These are phyloP conservation scores for Chrysanthemum seticuspe DNA, from an alignment of 129 eudicot species.

Conservation along the genomic window DNA sequence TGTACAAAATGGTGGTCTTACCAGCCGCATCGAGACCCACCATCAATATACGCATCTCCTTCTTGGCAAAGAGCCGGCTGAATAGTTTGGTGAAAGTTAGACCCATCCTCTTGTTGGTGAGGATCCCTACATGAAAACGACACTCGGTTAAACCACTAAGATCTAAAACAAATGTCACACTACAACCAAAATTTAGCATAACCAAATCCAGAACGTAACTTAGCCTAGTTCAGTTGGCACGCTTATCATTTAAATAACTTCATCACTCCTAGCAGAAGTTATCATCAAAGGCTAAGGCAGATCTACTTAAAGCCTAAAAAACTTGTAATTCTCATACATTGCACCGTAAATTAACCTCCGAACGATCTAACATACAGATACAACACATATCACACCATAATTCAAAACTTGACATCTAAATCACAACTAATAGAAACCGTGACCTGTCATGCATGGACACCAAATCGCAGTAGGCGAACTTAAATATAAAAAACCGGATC, in stretches of 20 bases:
- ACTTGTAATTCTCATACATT: not conserved
- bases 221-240: too few species aligned
- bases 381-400: too few species aligned
- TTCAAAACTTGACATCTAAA: too few species aligned
- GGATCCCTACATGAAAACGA: slow-evolving; percentile 33
- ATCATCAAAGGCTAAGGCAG: not conserved
- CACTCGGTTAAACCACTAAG: not conserved
- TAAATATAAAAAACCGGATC: too few species aligned
- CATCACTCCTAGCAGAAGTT: not conserved
- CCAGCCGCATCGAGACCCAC: slow-evolving; percentile 99
- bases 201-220: not conserved
- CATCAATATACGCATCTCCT: slow-evolving; percentile 97
- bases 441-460: too few species aligned
- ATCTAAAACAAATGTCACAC: too few species aligned
- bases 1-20: slow-evolving; percentile 97
- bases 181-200: not conserved
- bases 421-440: too few species aligned
- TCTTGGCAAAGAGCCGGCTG: slow-evolving; percentile 99
- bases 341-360: too few species aligned
- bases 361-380: too few species aligned
- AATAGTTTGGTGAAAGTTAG: slow-evolving; percentile 85
- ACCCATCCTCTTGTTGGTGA: slow-evolving; percentile 68
- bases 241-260: too few species aligned
- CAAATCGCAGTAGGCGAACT: too few species aligned
- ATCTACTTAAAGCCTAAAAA: slow-evolving; percentile 4